Percentiles rank a stretch among this genome's conserved stretches.
Evolutionary conservation across 2,329 filamentous ascomycete species (phyloP).

Genomic region (Paramyrothecium roridum): DNA sequence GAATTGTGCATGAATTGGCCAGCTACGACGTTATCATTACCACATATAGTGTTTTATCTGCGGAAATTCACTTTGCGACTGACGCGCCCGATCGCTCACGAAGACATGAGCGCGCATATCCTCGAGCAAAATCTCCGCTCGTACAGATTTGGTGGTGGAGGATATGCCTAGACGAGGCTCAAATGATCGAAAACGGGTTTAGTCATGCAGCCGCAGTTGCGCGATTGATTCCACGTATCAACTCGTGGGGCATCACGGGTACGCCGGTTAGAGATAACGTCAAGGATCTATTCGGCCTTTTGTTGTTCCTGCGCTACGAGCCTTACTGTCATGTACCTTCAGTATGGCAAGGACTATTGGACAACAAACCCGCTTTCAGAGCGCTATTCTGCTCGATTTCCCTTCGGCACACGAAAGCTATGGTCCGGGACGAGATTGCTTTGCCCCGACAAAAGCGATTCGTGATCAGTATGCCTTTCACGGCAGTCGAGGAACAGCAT

Average conservation of each 20-base stretch:
- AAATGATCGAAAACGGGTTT: conserved; percentile 90
- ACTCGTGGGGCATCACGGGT: conserved; percentile 87
- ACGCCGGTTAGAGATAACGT: conserved; percentile 83
- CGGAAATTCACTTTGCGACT: conserved; percentile 75
- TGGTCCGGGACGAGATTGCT: conserved; percentile 72
- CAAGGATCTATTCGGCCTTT: conserved; percentile 72
- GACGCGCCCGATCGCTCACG: conserved; percentile 66
- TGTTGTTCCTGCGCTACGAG: conserved; percentile 77
- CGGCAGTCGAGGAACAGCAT: conserved; percentile 84
- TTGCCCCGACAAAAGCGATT: conserved; percentile 82
- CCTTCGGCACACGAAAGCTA: conserved; percentile 81
- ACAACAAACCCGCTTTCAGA: conserved; percentile 62
- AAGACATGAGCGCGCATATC: conserved; percentile 63
- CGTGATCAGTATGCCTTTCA: conserved; percentile 87
- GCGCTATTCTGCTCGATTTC: conserved; percentile 69
- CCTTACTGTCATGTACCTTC: conserved; percentile 65
- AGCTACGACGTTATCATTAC: conserved; percentile 59
- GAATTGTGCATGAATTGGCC: conserved; percentile 41
- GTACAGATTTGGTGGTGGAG: conserved; percentile 86
- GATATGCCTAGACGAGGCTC: conserved; percentile 73
- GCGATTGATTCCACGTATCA: conserved; percentile 73
- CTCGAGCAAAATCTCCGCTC: conserved; percentile 69
- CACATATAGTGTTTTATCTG: conserved; percentile 68
- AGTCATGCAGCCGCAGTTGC: conserved; percentile 80
- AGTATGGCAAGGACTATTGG: conserved; percentile 67